phyloP scores from a whole-genome alignment of 2,329 filamentous ascomycete species.

The Microascus cirrosus region DNA sequence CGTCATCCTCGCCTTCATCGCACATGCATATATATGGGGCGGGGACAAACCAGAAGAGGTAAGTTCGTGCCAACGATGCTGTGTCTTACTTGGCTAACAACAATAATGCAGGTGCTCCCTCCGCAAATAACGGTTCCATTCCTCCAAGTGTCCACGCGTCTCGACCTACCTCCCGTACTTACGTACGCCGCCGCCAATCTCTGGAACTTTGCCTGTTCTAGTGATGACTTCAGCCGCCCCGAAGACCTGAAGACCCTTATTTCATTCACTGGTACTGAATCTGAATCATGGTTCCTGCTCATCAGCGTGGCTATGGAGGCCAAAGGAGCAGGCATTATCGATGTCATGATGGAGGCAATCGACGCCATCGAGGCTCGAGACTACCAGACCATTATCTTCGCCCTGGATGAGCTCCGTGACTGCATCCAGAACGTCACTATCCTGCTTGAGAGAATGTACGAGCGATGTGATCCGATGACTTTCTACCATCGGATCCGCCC shows the following conservation, averaged over 20 bases:
- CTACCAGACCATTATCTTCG: conserved; percentile 45
- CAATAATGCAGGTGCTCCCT: conserved; percentile 45
- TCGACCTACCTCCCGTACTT: conserved; percentile 79
- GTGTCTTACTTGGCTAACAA: conserved; percentile 9
- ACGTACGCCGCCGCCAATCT: conserved; percentile 80
- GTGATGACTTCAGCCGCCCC: conserved; percentile 47
- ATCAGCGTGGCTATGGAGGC: conserved; percentile 87
- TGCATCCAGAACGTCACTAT: conserved; percentile 57
- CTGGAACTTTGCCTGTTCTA: conserved; percentile 70
- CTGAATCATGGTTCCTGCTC: conserved; percentile 92
- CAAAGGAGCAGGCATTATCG: conserved; percentile 62
- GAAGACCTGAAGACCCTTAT: conserved; percentile 60
- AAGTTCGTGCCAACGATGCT: conserved; percentile 8
- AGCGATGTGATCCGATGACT: conserved; percentile 72
- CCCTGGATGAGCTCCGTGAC: conserved; percentile 52
- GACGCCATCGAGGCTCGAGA: conserved; percentile 53
- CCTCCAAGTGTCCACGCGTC: conserved; percentile 55
- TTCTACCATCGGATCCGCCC: conserved; percentile 88
- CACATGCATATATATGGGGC: conserved; percentile 86
- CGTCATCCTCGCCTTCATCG: conserved; percentile 63
- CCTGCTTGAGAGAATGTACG: conserved; percentile 75
- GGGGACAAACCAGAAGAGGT: conserved; percentile 65
- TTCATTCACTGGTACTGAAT: conserved; percentile 79
- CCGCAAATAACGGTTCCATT: conserved; percentile 69
- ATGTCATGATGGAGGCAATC: conserved; percentile 68